Percentiles rank a stretch among this genome's conserved stretches.
phyloP scores from a whole-genome alignment of 1,139 yeast species.

The Taiozyma sp. region DNA sequence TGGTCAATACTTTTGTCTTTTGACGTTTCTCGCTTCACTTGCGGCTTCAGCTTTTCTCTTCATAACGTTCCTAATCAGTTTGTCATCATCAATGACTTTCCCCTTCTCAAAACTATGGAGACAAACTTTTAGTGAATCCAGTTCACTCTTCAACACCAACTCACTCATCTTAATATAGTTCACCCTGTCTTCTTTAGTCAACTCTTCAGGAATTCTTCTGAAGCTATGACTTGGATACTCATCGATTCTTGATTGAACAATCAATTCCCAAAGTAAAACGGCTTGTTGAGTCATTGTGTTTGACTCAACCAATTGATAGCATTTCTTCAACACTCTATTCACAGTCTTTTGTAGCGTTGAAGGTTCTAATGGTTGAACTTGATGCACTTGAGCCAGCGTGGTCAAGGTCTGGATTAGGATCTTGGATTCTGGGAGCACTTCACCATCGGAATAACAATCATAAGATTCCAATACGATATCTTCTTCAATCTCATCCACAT shows the following conservation, averaged over 20 bases:
- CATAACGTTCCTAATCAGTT: slow-evolving; percentile 48
- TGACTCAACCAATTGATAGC: slow-evolving; percentile 28
- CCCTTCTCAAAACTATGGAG: slow-evolving; percentile 29
- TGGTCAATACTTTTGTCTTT: slow-evolving; percentile 12
- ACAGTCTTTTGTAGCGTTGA: slow-evolving; percentile 36
- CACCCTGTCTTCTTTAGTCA: slow-evolving; percentile 12
- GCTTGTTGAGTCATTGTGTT: slow-evolving; percentile 25
- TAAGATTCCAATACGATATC: slow-evolving; percentile 53
- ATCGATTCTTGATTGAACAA: slow-evolving; percentile 23
- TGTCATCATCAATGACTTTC: slow-evolving; percentile 48
- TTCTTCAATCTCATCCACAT: slow-evolving; percentile 37
- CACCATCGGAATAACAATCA: slow-evolving; percentile 55
- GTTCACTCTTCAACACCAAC: slow-evolving; percentile 50
- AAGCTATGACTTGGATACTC: slow-evolving; percentile 28
- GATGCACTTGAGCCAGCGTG: slow-evolving; percentile 31
- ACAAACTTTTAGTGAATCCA: slow-evolving; percentile 41
- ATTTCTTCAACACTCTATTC: slow-evolving; percentile 29
- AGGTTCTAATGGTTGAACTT: slow-evolving; percentile 43
- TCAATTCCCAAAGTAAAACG: slow-evolving; percentile 21
- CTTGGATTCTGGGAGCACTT: slow-evolving; percentile 49
- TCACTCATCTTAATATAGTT: slow-evolving; percentile 39
- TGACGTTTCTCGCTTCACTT: slow-evolving; percentile 5
- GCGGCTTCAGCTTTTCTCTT: slow-evolving; percentile 40
- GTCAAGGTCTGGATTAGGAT: slow-evolving; percentile 49
- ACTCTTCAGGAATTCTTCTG: slow-evolving; percentile 21